These are phyloP conservation scores for Canariomyces notabilis DNA, from an alignment of 2,329 filamentous ascomycete genomes.

Conservation along the genomic window DNA sequence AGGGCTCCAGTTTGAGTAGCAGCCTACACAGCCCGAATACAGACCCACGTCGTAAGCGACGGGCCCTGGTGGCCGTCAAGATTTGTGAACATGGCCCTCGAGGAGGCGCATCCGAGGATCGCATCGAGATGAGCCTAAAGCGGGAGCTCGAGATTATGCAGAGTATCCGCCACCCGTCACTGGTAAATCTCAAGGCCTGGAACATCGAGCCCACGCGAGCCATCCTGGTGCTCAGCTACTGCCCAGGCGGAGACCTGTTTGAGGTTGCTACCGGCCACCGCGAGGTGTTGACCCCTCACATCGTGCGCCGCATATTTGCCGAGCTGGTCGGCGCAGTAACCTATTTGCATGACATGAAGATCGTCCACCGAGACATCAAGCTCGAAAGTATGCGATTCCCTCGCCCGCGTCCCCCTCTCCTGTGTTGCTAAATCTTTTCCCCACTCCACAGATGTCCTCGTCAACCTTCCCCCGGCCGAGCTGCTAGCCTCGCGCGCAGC, in stretches of 20 bases:
- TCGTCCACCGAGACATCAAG: conserved; percentile 97
- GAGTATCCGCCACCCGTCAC: conserved; percentile 77
- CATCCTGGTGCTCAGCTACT: conserved; percentile 83
- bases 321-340: conserved; percentile 80
- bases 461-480: conserved; percentile 70
- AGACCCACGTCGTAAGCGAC: conserved; percentile 51
- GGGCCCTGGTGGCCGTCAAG: conserved; percentile 87
- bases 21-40: conserved; percentile 30
- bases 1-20: conserved; percentile 33
- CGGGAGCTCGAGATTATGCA: conserved; percentile 93
- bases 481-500: conserved; percentile 57
- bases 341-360: conserved; percentile 78
- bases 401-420: background rate
- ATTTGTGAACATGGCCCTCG: conserved; percentile 92
- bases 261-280: conserved; percentile 76
- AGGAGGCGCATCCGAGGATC: conserved; percentile 86
- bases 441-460: conserved; percentile 66
- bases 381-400: conserved; percentile 53
- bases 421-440: conserved; percentile 11
- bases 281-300: conserved; percentile 58
- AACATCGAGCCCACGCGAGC: conserved; percentile 78
- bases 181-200: conserved; percentile 89
- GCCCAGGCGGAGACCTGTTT: conserved; percentile 89
- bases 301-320: conserved; percentile 82
- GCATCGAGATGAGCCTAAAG: conserved; percentile 89